Conservation (phyloP, 208 protist genomes). For the Angomonas ambiguus region DNA sequence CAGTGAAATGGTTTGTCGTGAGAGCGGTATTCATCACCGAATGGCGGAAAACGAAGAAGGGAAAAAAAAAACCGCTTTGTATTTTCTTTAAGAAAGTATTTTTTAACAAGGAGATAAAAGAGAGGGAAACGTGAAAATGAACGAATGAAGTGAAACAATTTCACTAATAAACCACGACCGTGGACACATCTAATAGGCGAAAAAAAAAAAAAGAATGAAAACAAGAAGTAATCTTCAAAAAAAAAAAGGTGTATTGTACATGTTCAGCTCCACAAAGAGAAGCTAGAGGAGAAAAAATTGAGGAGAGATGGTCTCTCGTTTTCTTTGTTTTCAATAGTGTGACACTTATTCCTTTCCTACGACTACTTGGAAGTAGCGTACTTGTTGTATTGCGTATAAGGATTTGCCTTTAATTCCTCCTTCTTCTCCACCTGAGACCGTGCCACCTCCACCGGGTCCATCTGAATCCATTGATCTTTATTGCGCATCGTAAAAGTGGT, state of each 20-base stretch:
- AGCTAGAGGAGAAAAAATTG: background rate
- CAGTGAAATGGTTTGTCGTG: slow-evolving; percentile 29
- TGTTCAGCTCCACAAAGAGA: background rate
- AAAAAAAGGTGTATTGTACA: too few species aligned
- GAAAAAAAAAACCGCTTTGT: too few species aligned
- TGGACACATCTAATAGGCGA: too few species aligned
- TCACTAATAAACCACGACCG: background rate
- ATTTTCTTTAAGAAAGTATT: too few species aligned
- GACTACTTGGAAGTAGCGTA: background rate
- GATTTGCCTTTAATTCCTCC: slow-evolving; percentile 26
- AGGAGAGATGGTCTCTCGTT: background rate
- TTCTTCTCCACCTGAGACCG: slow-evolving; percentile 20
- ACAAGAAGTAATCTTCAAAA: too few species aligned
- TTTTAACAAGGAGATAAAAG: too few species aligned
- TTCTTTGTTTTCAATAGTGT: background rate
- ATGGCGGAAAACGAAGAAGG: background rate
- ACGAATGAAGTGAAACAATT: background rate
- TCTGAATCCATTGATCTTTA: slow-evolving; percentile 64
- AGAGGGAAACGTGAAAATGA: too few species aligned
- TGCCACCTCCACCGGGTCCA: slow-evolving; percentile 52
- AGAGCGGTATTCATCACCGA: slow-evolving; percentile 23
- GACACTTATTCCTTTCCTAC: too few species aligned
- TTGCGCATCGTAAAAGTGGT: slow-evolving; percentile 80
- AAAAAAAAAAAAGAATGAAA: too few species aligned
- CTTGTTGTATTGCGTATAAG: slow-evolving; percentile 14